Percentiles rank a stretch among this genome's conserved stretches.
Conservation (phyloP, 441 rosid genomes). For the Melastoma candidum region DNA sequence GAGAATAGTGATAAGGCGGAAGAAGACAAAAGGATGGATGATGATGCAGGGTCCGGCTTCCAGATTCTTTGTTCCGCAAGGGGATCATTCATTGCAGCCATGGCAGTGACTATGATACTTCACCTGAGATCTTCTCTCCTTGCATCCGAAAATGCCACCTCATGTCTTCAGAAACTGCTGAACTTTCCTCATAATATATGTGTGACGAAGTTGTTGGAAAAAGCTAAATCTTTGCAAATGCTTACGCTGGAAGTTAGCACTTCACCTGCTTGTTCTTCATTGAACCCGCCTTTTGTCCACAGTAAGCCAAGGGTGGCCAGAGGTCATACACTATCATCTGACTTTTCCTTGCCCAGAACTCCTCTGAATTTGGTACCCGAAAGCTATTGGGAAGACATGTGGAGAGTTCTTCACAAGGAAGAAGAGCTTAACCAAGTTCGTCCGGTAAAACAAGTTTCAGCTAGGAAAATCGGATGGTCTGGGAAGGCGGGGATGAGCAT, state of each 20-base stretch:
- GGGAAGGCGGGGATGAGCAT: constrained; percentile 45
- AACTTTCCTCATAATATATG: constrained; percentile 69
- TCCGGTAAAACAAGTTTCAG: constrained; percentile 30
- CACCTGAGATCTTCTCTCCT: constrained; percentile 77
- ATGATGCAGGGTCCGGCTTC: constrained; percentile 30
- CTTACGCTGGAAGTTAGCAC: constrained; percentile 46
- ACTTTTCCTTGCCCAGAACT: constrained; percentile 46
- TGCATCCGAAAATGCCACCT: constrained; percentile 80
- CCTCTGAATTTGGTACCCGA: constrained; percentile 52
- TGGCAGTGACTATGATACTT: constrained; percentile 84
- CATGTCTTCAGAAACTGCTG: constrained; percentile 78
- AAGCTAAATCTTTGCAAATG: constrained; percentile 64
- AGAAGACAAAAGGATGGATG: constrained; percentile 14
- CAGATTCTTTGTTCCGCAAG: constrained; percentile 50
- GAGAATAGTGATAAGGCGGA: constrained; percentile 27
- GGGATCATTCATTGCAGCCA: constrained; percentile 63
- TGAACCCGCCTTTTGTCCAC: constrained; percentile 21
- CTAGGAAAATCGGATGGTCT: constrained; percentile 54
- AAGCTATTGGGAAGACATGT: constrained; percentile 94
- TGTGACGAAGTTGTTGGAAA: constrained; percentile 47
- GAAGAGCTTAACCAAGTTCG: constrained; percentile 40
- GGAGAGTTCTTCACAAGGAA: constrained; percentile 65
- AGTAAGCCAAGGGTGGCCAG: constrained; percentile 34
- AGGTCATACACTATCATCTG: constrained; percentile 43
- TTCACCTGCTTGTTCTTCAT: constrained; percentile 21